Percentiles rank a stretch among this genome's conserved stretches.
phyloP scores from a whole-genome alignment of 176 grass and related monocot species.

The Aegilops longissima region DNA sequence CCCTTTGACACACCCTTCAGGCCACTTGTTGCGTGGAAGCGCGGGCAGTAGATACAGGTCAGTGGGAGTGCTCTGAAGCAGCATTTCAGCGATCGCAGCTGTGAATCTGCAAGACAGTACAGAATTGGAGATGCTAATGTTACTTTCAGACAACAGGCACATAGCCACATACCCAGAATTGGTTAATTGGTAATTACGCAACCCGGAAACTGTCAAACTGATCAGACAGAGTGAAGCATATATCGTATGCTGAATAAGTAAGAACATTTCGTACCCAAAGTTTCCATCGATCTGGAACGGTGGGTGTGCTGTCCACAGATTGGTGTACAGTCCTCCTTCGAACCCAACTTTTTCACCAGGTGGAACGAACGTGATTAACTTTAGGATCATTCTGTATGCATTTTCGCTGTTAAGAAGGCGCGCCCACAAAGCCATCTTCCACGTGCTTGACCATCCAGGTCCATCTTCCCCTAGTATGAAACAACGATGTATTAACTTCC shows the following conservation, averaged over 20 bases:
- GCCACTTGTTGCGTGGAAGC: slow-evolving; percentile 61
- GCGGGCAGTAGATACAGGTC: slow-evolving; percentile 71
- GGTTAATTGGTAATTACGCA: neutral
- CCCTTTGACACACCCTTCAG: slow-evolving; percentile 55
- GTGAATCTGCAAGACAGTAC: slow-evolving; percentile 49
- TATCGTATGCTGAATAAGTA: neutral
- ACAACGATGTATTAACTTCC: neutral
- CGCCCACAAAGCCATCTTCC: slow-evolving; percentile 86
- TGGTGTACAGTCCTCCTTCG: slow-evolving; percentile 80
- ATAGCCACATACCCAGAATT: neutral
- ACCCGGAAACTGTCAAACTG: neutral
- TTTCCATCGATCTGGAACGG: slow-evolving; percentile 91
- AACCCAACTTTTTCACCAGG: slow-evolving; percentile 38
- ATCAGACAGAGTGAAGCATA: neutral
- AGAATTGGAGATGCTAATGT: neutral
- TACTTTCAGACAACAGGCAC: neutral
- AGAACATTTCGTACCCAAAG: slow-evolving; percentile 60
- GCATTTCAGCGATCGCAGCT: slow-evolving; percentile 71
- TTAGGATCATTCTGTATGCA: slow-evolving; percentile 68
- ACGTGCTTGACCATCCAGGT: slow-evolving; percentile 85
- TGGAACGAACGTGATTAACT: slow-evolving; percentile 64
- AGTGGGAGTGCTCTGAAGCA: slow-evolving; percentile 63
- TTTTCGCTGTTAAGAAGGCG: slow-evolving; percentile 57
- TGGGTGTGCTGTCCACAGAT: slow-evolving; percentile 83
- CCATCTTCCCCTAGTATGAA: slow-evolving; percentile 56